Evolutionary conservation across 495 filamentous ascomycete genomes (phyloP).

Genomic region (Annulohypoxylon moriforme): DNA sequence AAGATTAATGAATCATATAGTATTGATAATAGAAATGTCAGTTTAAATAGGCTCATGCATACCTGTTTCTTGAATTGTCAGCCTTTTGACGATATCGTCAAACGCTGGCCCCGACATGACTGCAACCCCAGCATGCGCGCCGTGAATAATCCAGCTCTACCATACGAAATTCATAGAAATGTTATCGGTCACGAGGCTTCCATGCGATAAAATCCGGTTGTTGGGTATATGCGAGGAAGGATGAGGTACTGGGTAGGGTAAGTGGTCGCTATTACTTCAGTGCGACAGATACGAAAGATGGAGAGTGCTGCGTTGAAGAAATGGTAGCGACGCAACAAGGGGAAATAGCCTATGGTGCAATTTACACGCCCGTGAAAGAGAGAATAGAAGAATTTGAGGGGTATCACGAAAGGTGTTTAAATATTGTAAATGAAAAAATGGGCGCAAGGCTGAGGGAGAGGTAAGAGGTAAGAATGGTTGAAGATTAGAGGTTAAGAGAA

Average conservation of each 20-base stretch:
- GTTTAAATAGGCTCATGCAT: slow-evolving; percentile 22
- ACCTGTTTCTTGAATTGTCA: slow-evolving; percentile 65
- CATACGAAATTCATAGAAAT: background rate
- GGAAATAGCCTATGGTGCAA: background rate
- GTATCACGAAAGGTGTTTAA: slow-evolving; percentile 44
- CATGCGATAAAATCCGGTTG: background rate
- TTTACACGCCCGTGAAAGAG: slow-evolving; percentile 10
- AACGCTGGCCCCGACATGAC: slow-evolving; percentile 64
- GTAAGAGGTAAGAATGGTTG: background rate
- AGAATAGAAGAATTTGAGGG: slow-evolving; percentile 34
- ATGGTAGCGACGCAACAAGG: background rate
- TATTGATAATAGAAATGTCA: background rate
- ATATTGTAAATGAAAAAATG: slow-evolving; percentile 36
- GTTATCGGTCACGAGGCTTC: background rate
- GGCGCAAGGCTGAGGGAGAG: slow-evolving; percentile 28
- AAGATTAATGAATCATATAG: background rate
- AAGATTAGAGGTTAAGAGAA: background rate
- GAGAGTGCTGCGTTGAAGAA: background rate
- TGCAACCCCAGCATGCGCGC: slow-evolving; percentile 48
- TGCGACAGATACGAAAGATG: slow-evolving; percentile 16
- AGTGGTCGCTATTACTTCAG: slow-evolving; percentile 4
- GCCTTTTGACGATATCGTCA: slow-evolving; percentile 64
- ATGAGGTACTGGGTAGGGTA: background rate
- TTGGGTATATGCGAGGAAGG: background rate
- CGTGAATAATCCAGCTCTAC: slow-evolving; percentile 18